phyloP scores from a whole-genome alignment of 768 basidiomycete genomes.

The Rubroboletus pulcherrimus region DNA sequence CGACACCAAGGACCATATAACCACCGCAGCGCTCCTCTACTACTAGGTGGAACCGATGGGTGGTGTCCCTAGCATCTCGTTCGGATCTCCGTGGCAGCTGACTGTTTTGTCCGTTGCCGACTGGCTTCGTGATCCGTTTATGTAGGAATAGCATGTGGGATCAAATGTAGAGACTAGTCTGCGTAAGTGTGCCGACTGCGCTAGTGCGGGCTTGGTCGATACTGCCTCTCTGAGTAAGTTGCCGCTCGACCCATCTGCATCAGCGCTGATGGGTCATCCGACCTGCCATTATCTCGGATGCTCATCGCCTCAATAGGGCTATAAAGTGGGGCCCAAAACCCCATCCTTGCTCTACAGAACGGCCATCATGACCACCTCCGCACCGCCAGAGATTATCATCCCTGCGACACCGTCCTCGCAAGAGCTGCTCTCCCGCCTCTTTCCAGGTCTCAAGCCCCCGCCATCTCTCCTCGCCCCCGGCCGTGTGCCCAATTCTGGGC shows the following conservation, averaged over 20 bases:
- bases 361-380: constrained; percentile 22
- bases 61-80: neutral
- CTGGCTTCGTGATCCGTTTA: neutral
- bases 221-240: neutral
- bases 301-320: neutral
- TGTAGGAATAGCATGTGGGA: neutral
- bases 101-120: neutral
- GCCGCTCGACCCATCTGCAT: no score
- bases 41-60: neutral
- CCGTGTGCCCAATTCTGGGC: constrained; percentile 35
- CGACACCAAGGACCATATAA: neutral
- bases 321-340: constrained; percentile 6
- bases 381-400: constrained; percentile 22
- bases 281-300: neutral
- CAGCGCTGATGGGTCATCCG: neutral
- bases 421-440: constrained; percentile 28
- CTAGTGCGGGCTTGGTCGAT: neutral
- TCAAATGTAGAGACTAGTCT: neutral
- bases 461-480: constrained; percentile 36
- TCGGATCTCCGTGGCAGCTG: neutral
- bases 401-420: constrained; percentile 20
- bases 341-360: neutral
- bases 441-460: constrained; percentile 28
- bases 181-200: neutral
- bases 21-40: neutral